These are phyloP conservation scores for Penicillium maclennaniae DNA, from an alignment of 495 filamentous ascomycete species.

Conservation along the genomic window DNA sequence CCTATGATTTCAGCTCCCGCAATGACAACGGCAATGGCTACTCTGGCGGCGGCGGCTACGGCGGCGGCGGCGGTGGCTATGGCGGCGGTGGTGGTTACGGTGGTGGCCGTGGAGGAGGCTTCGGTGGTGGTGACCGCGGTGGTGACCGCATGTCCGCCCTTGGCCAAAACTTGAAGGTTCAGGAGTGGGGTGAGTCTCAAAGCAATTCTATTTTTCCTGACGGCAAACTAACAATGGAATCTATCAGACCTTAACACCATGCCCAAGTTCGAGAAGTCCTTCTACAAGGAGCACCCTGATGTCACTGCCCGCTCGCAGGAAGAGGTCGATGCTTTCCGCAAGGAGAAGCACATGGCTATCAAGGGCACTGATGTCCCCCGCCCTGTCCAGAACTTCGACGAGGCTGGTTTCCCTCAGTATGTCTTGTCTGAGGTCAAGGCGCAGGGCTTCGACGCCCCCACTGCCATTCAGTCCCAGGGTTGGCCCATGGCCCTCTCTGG, in stretches of 20 bases:
- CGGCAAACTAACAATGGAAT: conserved; percentile 22
- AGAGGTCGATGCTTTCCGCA: conserved; percentile 85
- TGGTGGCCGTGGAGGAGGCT: conserved; percentile 48
- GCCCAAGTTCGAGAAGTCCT: conserved; percentile 98
- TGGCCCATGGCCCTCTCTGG: conserved; percentile 99
- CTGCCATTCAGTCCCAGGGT: conserved; percentile 95
- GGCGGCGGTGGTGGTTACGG: conserved; percentile 51
- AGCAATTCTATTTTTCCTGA: background rate
- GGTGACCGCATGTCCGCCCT: conserved; percentile 94
- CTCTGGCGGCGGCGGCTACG: conserved; percentile 37
- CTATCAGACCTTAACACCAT: conserved; percentile 65
- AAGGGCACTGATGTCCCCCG: conserved; percentile 76
- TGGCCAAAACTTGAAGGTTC: conserved; percentile 77
- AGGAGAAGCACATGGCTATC: conserved; percentile 73
- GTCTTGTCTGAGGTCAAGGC: conserved; percentile 98
- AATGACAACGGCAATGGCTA: conserved; percentile 46
- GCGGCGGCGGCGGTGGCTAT: conserved; percentile 39
- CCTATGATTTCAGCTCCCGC: conserved; percentile 31
- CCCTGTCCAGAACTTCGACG: conserved; percentile 93
- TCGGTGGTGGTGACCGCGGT: conserved; percentile 44
- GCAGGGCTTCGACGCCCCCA: conserved; percentile 88
- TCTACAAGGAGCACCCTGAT: conserved; percentile 90
- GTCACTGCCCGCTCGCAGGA: conserved; percentile 69
- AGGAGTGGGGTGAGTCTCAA: conserved; percentile 70
- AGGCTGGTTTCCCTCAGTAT: conserved; percentile 93